Percentiles rank a stretch among this genome's conserved stretches.
Conservation (phyloP, 2,329 filamentous ascomycete species). For the Keithomyces neogunnii region DNA sequence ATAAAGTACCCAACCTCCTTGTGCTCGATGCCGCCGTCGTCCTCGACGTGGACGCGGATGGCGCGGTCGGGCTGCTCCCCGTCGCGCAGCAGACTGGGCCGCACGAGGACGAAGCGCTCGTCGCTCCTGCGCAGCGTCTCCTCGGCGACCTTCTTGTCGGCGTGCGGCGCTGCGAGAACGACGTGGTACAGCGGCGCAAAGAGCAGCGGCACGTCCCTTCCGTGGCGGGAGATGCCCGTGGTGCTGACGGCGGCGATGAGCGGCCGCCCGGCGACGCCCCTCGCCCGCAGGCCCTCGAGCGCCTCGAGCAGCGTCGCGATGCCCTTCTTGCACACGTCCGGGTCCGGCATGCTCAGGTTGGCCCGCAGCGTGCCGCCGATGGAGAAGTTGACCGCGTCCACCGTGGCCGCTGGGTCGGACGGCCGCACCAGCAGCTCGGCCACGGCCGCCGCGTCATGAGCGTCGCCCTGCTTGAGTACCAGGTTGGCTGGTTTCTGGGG, state of each 20-base stretch:
- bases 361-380: constrained; percentile 24
- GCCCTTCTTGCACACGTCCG: constrained; percentile 31
- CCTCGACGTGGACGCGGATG: constrained; percentile 24
- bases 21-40: constrained; percentile 22
- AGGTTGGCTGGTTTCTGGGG: constrained; percentile 23
- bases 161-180: constrained; percentile 32
- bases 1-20: constrained; percentile 32
- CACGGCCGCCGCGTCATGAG: constrained; percentile 24
- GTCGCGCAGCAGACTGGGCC: constrained; percentile 27
- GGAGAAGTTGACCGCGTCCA: constrained; percentile 30
- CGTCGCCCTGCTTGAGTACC: constrained; percentile 29
- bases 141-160: constrained; percentile 42
- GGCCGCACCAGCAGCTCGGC: constrained; percentile 21
- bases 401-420: constrained; percentile 16
- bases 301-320: constrained; percentile 25
- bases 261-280: constrained; percentile 17
- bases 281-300: constrained; percentile 16
- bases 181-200: constrained; percentile 35
- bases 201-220: constrained; percentile 25
- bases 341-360: constrained; percentile 22
- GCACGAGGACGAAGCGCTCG: constrained; percentile 28
- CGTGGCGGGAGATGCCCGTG: constrained; percentile 28
- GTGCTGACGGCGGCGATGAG: constrained; percentile 29
- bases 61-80: constrained; percentile 13
- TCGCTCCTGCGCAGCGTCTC: constrained; percentile 14